Evolutionary conservation across 1,284 basidiomycete species (phyloP).

Genomic region (Austroboletus sp.): DNA sequence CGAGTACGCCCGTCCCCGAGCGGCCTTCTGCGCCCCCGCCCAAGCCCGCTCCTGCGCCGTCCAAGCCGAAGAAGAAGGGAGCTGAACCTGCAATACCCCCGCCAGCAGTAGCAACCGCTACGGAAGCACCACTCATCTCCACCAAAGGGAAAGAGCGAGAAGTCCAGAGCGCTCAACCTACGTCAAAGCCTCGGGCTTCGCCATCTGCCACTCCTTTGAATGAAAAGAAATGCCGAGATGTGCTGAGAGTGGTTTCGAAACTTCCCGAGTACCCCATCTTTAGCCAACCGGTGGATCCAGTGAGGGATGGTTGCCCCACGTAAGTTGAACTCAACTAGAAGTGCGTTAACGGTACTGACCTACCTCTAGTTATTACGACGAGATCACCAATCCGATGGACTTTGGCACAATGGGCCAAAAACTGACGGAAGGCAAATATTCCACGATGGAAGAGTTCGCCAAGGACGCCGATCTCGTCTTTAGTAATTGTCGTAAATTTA

Average conservation of each 20-base stretch:
- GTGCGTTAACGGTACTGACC: neutral
- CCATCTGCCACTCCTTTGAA: conserved; percentile 51
- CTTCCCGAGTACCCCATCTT: conserved; percentile 75
- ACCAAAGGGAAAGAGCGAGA: conserved; percentile 66
- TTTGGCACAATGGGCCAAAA: conserved; percentile 79
- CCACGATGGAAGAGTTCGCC: conserved; percentile 75
- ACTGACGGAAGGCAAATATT: conserved; percentile 62
- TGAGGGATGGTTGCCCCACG: conserved; percentile 80
- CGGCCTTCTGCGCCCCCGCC: conserved; percentile 21
- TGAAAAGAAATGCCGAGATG: conserved; percentile 72
- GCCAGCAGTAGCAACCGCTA: conserved; percentile 16
- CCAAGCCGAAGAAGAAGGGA: conserved; percentile 41
- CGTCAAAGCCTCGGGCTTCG: conserved; percentile 42
- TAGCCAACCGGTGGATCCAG: conserved; percentile 78
- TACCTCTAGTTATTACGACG: conserved; percentile 73
- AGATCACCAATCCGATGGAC: conserved; percentile 94
- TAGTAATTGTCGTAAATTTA: conserved; percentile 85
- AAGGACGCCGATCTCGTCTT: conserved; percentile 82
- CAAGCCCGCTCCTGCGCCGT: conserved; percentile 24
- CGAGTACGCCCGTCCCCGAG: conserved; percentile 25
- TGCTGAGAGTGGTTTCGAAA: conserved; percentile 63
- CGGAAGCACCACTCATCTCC: conserved; percentile 36
- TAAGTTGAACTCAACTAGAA: conserved; percentile 37
- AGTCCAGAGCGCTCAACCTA: conserved; percentile 27
- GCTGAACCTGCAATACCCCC: conserved; percentile 28